These are phyloP conservation scores for Tuber melanosporum DNA, from an alignment of 495 filamentous ascomycete species.

Conservation along the genomic window DNA sequence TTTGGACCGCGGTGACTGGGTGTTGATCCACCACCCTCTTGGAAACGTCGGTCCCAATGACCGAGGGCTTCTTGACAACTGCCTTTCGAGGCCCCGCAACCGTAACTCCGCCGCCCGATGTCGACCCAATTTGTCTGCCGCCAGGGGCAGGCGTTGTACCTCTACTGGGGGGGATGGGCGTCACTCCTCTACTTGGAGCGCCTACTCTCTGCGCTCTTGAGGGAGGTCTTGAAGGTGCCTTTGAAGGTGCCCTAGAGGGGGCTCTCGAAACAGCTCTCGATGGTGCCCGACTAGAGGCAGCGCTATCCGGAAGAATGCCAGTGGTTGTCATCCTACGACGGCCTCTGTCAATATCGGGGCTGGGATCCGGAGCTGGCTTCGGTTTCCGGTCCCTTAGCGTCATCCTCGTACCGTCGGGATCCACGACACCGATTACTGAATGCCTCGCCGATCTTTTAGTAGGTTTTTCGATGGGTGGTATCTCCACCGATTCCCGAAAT, in stretches of 20 bases:
- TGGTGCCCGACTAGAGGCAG: slow-evolving; percentile 27
- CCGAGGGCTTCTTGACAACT: slow-evolving; percentile 19
- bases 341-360: slow-evolving; percentile 16
- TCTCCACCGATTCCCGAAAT: slow-evolving; percentile 28
- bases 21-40: background rate
- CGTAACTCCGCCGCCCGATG: slow-evolving; percentile 16
- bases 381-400: slow-evolving; percentile 67
- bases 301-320: slow-evolving; percentile 12
- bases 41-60: slow-evolving; percentile 14
- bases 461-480: slow-evolving; percentile 54
- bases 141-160: slow-evolving; percentile 19
- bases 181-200: slow-evolving; percentile 9
- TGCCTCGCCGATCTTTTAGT: slow-evolving; percentile 56
- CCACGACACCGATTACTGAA: slow-evolving; percentile 42
- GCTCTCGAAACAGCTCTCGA: slow-evolving; percentile 15
- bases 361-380: slow-evolving; percentile 43
- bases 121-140: slow-evolving; percentile 9
- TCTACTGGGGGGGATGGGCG: slow-evolving; percentile 25
- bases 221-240: slow-evolving; percentile 4
- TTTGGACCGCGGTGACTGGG: background rate
- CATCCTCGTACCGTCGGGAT: slow-evolving; percentile 54
- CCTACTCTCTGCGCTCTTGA: slow-evolving; percentile 6
- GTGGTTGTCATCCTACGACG: slow-evolving; percentile 27
- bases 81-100: slow-evolving; percentile 26
- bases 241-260: background rate